Evolutionary conservation across 208 protist genomes (phyloP).

Genomic region (Acanthamoeba polyphaga): DNA sequence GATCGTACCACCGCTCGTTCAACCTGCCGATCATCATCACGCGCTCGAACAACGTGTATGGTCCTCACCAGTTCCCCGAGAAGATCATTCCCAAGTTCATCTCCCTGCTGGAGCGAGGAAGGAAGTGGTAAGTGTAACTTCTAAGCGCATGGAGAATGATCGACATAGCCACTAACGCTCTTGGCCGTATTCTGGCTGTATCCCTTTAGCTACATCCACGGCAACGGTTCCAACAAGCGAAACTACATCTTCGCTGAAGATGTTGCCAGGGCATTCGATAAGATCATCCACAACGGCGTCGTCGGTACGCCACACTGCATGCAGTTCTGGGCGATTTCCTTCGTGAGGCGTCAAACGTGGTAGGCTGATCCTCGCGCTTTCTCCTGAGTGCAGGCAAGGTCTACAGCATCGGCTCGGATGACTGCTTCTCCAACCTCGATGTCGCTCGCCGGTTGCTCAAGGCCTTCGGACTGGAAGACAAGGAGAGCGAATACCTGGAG

Average conservation of each 20-base stretch:
- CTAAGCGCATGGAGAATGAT: not conserved
- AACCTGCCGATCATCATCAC: conserved; percentile 95
- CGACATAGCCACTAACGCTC: not conserved
- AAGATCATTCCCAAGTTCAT: conserved; percentile 94
- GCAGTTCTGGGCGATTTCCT: no score
- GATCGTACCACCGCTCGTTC: conserved; percentile 94
- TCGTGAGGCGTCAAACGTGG: no score
- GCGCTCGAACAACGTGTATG: conserved; percentile 96
- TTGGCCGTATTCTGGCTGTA: not conserved
- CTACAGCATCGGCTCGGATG: conserved; percentile 29
- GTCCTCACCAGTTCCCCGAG: conserved; percentile 92
- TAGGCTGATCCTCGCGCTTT: no score
- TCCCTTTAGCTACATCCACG: conserved; percentile 82
- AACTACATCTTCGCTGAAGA: conserved; percentile 91
- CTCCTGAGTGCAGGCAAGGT: not conserved
- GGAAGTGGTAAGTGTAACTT: conserved; percentile 85
- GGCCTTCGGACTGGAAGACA: conserved; percentile 67
- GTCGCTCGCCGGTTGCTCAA: conserved; percentile 77
- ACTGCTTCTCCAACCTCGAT: conserved; percentile 48
- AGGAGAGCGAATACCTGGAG: conserved; percentile 74
- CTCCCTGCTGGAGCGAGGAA: conserved; percentile 81
- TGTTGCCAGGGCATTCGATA: conserved; percentile 89
- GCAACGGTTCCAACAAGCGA: conserved; percentile 76
- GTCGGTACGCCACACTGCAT: conserved; percentile 77
- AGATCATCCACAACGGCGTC: conserved; percentile 89